Evolutionary conservation across 352 stramenopile genomes (phyloP).

Genomic region (Globisporangium rhizosaccharum): DNA sequence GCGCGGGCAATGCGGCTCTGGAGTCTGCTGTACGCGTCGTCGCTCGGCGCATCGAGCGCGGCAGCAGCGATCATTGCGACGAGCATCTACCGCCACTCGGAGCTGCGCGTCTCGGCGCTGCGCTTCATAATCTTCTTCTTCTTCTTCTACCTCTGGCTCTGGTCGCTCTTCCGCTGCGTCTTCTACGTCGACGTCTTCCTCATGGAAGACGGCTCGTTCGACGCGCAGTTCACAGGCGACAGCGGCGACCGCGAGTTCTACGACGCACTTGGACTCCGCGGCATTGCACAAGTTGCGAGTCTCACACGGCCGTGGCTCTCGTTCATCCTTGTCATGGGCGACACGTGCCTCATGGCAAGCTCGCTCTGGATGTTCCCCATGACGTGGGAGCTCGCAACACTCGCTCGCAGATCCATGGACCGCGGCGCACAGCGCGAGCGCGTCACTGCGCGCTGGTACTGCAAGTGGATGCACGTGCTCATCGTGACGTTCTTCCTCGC

Average conservation of each 20-base stretch:
- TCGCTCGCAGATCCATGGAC: conserved; percentile 39
- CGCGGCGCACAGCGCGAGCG: conserved; percentile 24
- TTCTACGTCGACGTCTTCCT: conserved; percentile 42
- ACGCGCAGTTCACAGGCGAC: conserved; percentile 6
- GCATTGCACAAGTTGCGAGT: conserved; percentile 30
- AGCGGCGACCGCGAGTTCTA: conserved; percentile 19
- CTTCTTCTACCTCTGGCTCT: conserved; percentile 58
- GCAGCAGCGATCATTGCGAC: conserved; percentile 32
- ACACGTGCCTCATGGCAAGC: conserved; percentile 32
- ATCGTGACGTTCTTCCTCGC: conserved; percentile 30
- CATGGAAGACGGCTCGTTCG: conserved; percentile 11
- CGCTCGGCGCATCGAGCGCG: conserved; percentile 30
- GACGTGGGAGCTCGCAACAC: conserved; percentile 33
- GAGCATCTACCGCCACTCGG: conserved; percentile 28
- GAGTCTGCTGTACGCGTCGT: conserved; percentile 39
- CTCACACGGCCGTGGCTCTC: conserved; percentile 34
- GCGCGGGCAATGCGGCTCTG: conserved; percentile 21
- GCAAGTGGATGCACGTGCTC: conserved; percentile 28
- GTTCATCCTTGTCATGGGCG: conserved; percentile 32
- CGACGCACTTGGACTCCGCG: conserved; percentile 32
- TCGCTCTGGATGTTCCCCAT: conserved; percentile 49
- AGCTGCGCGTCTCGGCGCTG: conserved; percentile 35
- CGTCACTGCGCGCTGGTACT: conserved; percentile 19
- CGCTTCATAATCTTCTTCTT: conserved; percentile 51
- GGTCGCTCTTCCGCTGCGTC: conserved; percentile 42